Base-by-base conservation (phyloP, 176 grass and related monocot species). In the Olyra latifolia region DNA sequence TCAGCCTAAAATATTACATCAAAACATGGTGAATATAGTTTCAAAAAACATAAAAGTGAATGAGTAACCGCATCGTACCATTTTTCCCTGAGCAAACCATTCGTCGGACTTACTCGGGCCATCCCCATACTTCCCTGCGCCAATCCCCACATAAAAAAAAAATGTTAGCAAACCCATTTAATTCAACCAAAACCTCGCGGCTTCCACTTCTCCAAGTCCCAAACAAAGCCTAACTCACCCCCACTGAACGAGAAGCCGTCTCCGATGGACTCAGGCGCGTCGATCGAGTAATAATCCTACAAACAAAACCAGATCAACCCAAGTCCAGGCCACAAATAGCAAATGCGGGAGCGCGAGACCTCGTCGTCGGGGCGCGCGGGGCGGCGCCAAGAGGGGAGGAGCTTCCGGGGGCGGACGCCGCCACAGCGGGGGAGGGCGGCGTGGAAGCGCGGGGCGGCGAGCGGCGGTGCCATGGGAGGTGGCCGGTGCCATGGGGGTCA, bases 191-290 rank as follows among this genome's bases (percentile, higher is more conserved):
- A 88, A 10, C 57, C 52, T 5, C 15, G 35, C 53, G 0, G 45
- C 44, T 13, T 50, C 13, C n/a, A 6, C 11, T 74, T 47, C 76
- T 56, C 50, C 15, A 43, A 20, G 60, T 27, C 32, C 16, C 5
- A 75, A 46, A 48, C 4, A 20, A 54, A 58, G 4, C 47, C 17
- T 23, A 49, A 75, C 48, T 83, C 61, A 93, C 92, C 96, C 71
- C 96, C 92, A 62, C 90, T 91, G 75, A 99, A 95, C 12, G 88
- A 93, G 89, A 99, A 99, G 28, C 92, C 92, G 74, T 99, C 96
- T 62, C 96, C 92, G 52, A 85, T 79, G 46, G 94, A 97, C 47
- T 87, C 90, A 0, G 84, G 90, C 10, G 86, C 88, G 45, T 95
- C 88, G 30, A 95, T 88, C 64, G 91, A 81, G 84, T 95, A 93